These are phyloP conservation scores for Calocybe cyanea DNA, from an alignment of 768 basidiomycete species.

Conservation along the genomic window DNA sequence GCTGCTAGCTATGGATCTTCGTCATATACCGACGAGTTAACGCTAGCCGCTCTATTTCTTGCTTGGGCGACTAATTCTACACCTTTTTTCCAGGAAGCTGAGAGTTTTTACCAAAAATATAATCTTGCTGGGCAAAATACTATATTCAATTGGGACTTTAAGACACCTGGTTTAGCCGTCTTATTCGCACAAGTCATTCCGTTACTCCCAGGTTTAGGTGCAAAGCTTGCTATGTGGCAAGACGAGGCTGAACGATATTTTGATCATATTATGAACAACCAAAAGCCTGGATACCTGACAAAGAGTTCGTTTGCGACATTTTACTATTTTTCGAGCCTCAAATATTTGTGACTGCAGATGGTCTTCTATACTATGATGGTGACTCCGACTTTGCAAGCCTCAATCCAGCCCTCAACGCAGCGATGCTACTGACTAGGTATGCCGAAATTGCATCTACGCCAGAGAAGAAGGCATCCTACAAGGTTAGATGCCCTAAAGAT, in stretches of 20 bases:
- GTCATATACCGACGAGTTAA: conserved; percentile 67
- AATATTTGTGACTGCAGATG: conserved; percentile 41
- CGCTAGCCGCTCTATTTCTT: conserved; percentile 74
- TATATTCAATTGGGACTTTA: conserved; percentile 89
- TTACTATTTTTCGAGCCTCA: background rate
- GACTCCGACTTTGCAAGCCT: conserved; percentile 78
- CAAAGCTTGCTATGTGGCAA: conserved; percentile 67
- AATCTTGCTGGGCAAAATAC: conserved; percentile 45
- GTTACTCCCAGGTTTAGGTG: conserved; percentile 47
- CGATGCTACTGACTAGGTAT: conserved; percentile 79
- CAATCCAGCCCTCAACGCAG: conserved; percentile 84
- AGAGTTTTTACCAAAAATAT: conserved; percentile 55
- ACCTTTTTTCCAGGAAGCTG: conserved; percentile 58
- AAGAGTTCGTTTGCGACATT: conserved; percentile 39
- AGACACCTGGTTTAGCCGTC: conserved; percentile 71
- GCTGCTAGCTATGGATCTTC: conserved; percentile 68
- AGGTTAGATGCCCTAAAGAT: conserved; percentile 32
- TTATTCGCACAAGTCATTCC: conserved; percentile 72
- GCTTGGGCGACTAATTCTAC: conserved; percentile 66
- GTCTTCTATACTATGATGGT: conserved; percentile 77
- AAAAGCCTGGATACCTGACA: conserved; percentile 55
- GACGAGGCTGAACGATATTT: conserved; percentile 70
- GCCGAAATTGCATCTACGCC: conserved; percentile 65
- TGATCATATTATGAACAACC: conserved; percentile 61
- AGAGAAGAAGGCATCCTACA: conserved; percentile 56